A percentile compares a stretch with the other conserved stretches of the same genome.
Conservation (phyloP, 164 flowering plant genomes). For the Sedum album region DNA sequence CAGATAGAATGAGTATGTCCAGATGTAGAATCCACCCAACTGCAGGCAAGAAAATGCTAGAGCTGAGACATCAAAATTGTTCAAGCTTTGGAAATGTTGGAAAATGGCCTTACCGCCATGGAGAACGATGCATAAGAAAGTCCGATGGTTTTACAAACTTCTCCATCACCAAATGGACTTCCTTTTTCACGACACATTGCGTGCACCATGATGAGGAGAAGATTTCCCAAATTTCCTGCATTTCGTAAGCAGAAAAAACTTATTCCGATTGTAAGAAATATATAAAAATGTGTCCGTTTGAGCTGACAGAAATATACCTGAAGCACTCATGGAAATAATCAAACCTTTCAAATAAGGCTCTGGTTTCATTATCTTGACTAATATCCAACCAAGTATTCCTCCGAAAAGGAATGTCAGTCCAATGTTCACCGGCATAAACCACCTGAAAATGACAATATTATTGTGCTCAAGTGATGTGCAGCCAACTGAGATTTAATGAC, state of each 20-base stretch:
- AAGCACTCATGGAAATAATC: slow-evolving; percentile 64
- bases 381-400: slow-evolving; percentile 73
- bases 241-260: neutral
- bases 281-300: neutral
- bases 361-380: slow-evolving; percentile 64
- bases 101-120: slow-evolving; percentile 65
- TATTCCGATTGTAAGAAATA: neutral
- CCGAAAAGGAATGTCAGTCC: slow-evolving; percentile 72
- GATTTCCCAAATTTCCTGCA: slow-evolving; percentile 83
- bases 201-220: slow-evolving; percentile 70
- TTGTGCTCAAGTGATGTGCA: neutral
- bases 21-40: slow-evolving; percentile 88
- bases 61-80: neutral
- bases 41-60: slow-evolving; percentile 20
- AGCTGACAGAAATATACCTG: slow-evolving; percentile 37
- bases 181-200: slow-evolving; percentile 71
- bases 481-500: neutral
- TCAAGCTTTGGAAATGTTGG: neutral
- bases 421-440: slow-evolving; percentile 93
- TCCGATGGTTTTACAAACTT: slow-evolving; percentile 41
- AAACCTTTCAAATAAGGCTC: slow-evolving; percentile 63
- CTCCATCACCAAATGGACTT: slow-evolving; percentile 57
- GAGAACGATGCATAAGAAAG: slow-evolving; percentile 89
- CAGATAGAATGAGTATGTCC: slow-evolving; percentile 81
- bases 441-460: slow-evolving; percentile 41